phyloP scores from a whole-genome alignment of 768 basidiomycete genomes.

The Lactarius akahatsu region DNA sequence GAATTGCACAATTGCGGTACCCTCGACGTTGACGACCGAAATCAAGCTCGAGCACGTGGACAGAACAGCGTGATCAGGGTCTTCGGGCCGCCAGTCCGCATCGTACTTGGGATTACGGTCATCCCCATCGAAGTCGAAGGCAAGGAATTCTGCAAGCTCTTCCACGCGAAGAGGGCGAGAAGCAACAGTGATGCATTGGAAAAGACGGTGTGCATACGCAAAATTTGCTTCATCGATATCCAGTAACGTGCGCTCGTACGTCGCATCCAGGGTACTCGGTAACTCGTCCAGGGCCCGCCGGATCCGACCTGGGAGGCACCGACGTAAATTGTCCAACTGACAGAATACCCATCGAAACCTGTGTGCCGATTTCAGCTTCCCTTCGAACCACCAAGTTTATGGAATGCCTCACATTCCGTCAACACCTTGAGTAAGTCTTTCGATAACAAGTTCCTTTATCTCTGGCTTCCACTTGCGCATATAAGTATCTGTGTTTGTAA shows the following conservation, averaged over 20 bases:
- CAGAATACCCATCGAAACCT: background rate
- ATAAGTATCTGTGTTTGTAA: background rate
- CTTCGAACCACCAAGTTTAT: background rate
- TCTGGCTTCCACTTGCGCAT: too few relatives aligned
- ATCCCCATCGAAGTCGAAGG: too few relatives aligned
- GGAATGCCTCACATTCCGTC: background rate
- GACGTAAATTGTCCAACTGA: background rate
- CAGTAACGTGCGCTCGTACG: background rate
- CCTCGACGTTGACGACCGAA: too few relatives aligned
- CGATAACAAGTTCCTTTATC: too few relatives aligned
- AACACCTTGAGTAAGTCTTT: too few relatives aligned
- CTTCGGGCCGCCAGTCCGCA: background rate
- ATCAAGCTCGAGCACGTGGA: too few relatives aligned
- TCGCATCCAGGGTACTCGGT: background rate
- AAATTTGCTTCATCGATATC: background rate
- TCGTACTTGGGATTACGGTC: background rate
- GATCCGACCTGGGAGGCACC: background rate
- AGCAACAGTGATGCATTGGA: background rate
- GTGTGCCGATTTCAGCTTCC: background rate
- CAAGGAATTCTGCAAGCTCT: background rate
- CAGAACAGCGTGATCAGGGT: background rate
- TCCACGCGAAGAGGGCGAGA: background rate
- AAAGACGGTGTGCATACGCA: background rate
- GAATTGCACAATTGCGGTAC: too few relatives aligned
- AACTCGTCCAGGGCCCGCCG: background rate